Percentiles rank a stretch among this genome's conserved stretches.
Evolutionary conservation across 2,329 filamentous ascomycete species (phyloP).

Genomic region (Fusarium mundagurra): DNA sequence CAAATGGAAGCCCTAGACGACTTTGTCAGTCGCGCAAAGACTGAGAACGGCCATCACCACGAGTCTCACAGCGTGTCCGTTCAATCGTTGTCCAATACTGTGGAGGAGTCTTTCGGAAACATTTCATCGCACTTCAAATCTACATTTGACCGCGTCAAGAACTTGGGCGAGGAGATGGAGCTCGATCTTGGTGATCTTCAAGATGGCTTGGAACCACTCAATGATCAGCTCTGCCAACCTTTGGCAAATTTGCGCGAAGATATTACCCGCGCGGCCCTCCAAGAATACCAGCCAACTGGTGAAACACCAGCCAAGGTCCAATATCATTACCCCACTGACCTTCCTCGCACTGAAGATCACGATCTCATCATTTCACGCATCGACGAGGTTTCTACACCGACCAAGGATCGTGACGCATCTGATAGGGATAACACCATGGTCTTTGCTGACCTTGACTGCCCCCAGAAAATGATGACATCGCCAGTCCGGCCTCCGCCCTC

Average conservation of each 20-base stretch:
- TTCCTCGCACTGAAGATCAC: conserved; percentile 76
- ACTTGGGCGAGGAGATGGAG: conserved; percentile 74
- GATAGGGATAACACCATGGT: conserved; percentile 53
- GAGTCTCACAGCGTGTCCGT: conserved; percentile 74
- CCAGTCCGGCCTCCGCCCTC: conserved; percentile 47
- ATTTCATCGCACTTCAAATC: conserved; percentile 76
- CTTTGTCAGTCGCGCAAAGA: conserved; percentile 84
- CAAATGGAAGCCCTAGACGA: conserved; percentile 92
- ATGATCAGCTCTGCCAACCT: conserved; percentile 70
- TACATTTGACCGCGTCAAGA: conserved; percentile 73
- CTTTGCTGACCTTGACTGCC: conserved; percentile 52
- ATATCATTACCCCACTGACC: conserved; percentile 81
- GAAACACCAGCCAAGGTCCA: conserved; percentile 82
- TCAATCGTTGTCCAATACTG: conserved; percentile 70
- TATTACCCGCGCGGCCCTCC: conserved; percentile 71
- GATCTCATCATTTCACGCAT: conserved; percentile 56
- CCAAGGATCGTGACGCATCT: conserved; percentile 37
- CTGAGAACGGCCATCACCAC: conserved; percentile 83
- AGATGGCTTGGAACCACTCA: conserved; percentile 69
- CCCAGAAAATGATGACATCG: conserved; percentile 42
- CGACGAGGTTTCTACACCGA: conserved; percentile 45
- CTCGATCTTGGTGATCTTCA: conserved; percentile 67
- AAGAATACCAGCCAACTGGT: conserved; percentile 87
- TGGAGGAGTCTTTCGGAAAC: conserved; percentile 77
- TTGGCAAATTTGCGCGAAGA: conserved; percentile 76